Base-by-base conservation (phyloP, 495 filamentous ascomycete species). In the Aspergillus leporis region DNA sequence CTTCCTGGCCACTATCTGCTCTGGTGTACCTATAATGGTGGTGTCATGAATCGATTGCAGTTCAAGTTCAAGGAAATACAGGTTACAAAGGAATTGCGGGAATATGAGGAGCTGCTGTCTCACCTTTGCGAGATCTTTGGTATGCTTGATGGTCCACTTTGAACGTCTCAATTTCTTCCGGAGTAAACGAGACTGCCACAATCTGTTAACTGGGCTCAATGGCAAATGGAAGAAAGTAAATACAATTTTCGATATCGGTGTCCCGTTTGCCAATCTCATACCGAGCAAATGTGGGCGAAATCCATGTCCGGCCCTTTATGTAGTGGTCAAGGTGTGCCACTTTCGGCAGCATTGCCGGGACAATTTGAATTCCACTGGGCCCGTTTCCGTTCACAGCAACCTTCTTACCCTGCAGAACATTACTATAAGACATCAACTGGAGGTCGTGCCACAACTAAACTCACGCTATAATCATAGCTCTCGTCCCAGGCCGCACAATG, bases 361-460 rank as follows among this genome's bases (percentile, higher is more conserved):
- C 79, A 21, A 89, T 78, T 61, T 90, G 86, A 32, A 77, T 74
- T 3, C 73, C 74, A 61, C 75, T 79, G 5, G 71, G 81, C 3
- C 82, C 80, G 50, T 78, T 78, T 1, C 83, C 84, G 52, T 87
- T 79, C 0, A 85, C 67, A 3, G 79, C 82, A 38, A 87, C 78
- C 13, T 62, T 70, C 61, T 84, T 80, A 14, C 73, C 74, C 58
- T 75, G 60, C 14, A 32, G 9, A 36, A 4, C 3, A 6, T 70
- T 45, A 75, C 56, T 59, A n/a, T 58, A 59, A 10, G 49, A 61
- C n/a, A n/a, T n/a, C n/a, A n/a, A n/a, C n/a, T n/a, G n/a, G n/a
- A n/a, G n/a, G n/a, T n/a, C n/a, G n/a, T n/a, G n/a, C n/a, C n/a
- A n/a, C n/a, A n/a, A n/a, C n/a, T n/a, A n/a, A n/a, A n/a, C 69